These are phyloP conservation scores for Geotrichum australiense DNA, from an alignment of 1,139 yeast genomes.

Conservation along the genomic window DNA sequence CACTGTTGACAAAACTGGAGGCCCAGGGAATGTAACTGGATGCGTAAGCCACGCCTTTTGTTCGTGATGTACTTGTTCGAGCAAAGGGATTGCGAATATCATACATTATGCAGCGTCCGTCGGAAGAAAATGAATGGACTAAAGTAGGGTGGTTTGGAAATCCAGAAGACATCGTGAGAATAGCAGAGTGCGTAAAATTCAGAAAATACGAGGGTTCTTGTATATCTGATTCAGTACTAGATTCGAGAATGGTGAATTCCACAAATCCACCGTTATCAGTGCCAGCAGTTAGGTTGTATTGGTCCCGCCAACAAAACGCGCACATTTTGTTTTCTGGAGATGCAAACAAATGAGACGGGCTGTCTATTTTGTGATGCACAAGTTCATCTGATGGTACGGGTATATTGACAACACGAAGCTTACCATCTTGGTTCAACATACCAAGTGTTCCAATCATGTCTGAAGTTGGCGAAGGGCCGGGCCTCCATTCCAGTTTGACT, in stretches of 20 bases:
- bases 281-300: slow-evolving; percentile 51
- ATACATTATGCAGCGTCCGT: slow-evolving; percentile 38
- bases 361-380: slow-evolving; percentile 21
- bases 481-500: slow-evolving; percentile 48
- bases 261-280: slow-evolving; percentile 59
- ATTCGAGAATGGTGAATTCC: slow-evolving; percentile 44
- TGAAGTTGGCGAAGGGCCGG: slow-evolving; percentile 30
- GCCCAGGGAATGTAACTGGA: slow-evolving; percentile 37
- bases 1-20: slow-evolving; percentile 38
- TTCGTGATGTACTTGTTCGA: slow-evolving; percentile 34
- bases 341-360: slow-evolving; percentile 23
- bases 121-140: slow-evolving; percentile 45
- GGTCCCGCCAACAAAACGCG: slow-evolving; percentile 49
- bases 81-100: slow-evolving; percentile 40
- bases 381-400: neutral
- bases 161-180: slow-evolving; percentile 38
- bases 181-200: slow-evolving; percentile 46
- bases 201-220: slow-evolving; percentile 43
- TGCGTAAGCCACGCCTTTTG: slow-evolving; percentile 31
- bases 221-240: slow-evolving; percentile 10
- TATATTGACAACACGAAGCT: slow-evolving; percentile 45
- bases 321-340: slow-evolving; percentile 35
- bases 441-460: slow-evolving; percentile 40
- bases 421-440: slow-evolving; percentile 59
- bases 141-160: slow-evolving; percentile 38